Conservation (phyloP, 2,329 filamentous ascomycete genomes). For the Arthroderma sp. region DNA sequence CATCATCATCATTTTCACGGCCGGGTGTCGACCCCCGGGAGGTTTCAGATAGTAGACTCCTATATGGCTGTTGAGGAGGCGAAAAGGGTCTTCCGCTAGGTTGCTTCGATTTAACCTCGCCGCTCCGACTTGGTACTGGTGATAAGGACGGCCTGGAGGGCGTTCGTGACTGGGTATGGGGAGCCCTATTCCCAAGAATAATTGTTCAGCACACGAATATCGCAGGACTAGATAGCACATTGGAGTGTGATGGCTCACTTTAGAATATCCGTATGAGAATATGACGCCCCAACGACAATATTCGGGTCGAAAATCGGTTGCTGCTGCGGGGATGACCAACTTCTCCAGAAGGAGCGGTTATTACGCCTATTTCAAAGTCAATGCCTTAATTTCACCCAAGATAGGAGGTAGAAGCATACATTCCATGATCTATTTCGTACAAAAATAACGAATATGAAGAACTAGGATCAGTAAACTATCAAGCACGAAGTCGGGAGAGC, state of each 20-base stretch:
- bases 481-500: not conserved
- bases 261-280: conserved; percentile 90
- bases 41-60: conserved; percentile 66
- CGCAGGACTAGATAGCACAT: not conserved
- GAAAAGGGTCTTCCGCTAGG: conserved; percentile 19
- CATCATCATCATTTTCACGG: conserved; percentile 52
- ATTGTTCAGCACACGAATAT: not conserved
- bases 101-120: conserved; percentile 41
- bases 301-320: conserved; percentile 47
- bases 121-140: conserved; percentile 21
- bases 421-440: not conserved
- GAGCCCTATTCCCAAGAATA: conserved; percentile 19
- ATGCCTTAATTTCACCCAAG: not conserved
- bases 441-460: not conserved
- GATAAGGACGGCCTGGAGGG: conserved; percentile 51
- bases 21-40: conserved; percentile 71
- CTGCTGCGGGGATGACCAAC: conserved; percentile 37
- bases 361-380: not conserved
- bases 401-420: not conserved
- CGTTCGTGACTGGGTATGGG: conserved; percentile 57
- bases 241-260: conserved; percentile 50
- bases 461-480: not conserved
- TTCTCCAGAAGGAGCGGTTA: conserved; percentile 72
- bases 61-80: conserved; percentile 60
- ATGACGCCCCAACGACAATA: conserved; percentile 82